A percentile compares a stretch with the other conserved stretches of the same genome.
Conservation (phyloP, 2,329 filamentous ascomycete genomes). For the Teratosphaeria zuluensis region DNA sequence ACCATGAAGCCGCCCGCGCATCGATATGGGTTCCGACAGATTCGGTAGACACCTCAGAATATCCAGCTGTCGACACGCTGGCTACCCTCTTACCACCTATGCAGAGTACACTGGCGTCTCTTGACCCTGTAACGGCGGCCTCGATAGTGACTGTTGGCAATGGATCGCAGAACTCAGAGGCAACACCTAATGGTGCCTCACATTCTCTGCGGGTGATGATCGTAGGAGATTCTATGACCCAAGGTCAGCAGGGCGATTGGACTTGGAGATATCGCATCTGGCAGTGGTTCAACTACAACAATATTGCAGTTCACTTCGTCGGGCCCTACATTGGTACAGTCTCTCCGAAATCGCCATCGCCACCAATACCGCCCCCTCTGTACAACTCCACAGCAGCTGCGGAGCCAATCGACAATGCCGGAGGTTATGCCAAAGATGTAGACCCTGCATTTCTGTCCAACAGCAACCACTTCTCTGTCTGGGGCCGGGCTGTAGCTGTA, state of each 20-base stretch:
- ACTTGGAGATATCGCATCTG: constrained; percentile 34
- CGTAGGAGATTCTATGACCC: constrained; percentile 10
- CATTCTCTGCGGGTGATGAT: constrained; percentile 3
- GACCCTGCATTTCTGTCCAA: constrained; percentile 8
- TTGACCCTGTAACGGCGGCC: not conserved
- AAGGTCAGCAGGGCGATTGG: constrained; percentile 26
- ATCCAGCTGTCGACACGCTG: not conserved
- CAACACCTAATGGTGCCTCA: not conserved
- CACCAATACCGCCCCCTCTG: constrained; percentile 6
- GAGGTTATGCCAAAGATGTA: not conserved
- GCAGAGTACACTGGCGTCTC: not conserved
- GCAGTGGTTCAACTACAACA: constrained; percentile 24
- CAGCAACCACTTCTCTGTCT: constrained; percentile 26
- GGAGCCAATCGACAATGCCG: not conserved
- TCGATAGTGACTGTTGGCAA: not conserved
- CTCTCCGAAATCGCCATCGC: constrained; percentile 3
- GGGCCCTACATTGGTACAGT: constrained; percentile 31
- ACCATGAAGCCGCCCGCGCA: not conserved
- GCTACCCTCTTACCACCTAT: not conserved
- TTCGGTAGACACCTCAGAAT: not conserved
- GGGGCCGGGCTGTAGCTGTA: constrained; percentile 25
- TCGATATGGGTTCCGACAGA: not conserved
- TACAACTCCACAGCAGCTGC: not conserved
- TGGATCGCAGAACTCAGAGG: not conserved
- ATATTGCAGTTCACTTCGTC: constrained; percentile 17